Evolutionary conservation across 257 asterid species (phyloP), one percentile per base, ranked within the genome.

Genomic region (Ophiorrhiza pumila): DNA sequence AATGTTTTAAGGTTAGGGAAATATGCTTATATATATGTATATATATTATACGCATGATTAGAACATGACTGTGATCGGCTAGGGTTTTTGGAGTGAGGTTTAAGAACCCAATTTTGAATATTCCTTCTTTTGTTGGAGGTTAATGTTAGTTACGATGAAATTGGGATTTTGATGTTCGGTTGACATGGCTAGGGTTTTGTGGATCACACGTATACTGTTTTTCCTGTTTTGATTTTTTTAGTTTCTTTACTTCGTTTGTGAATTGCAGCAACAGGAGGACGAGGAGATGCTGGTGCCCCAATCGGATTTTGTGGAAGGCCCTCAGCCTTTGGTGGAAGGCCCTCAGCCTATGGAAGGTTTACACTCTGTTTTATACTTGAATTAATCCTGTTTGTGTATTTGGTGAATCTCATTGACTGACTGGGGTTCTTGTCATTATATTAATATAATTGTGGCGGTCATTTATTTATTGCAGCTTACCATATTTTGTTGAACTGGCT

Each of bases 271-370:
- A 68, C 93, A 87, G 75, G 98, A 87, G 78, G 97, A 93, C 52
- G 96, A 93, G 79, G 98, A 91, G 87, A 93, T 89, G 97, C 85
- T 93, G 52, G 97, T 91, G 72, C 98, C 97, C 0, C 96, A 81
- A 79, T 73, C 98, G 53, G 96, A 90, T 72, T 69, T 85, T 46
- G 95, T 86, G 3, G 91, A 91, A 79, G 97, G 95, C 43, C 96
- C 97, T 76, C 97, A 88, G 77, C 93, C 90, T 11, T 63, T 89
- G 64, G 95, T 87, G 14, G 97, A 92, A 87, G 97, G 97, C 23
- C 96, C 98, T 41, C 97, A 81, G 87, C 99, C 98, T 12, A 92
- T 95, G 98, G 99, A 95, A 95, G 98, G 99, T 92, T 61, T 52
- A 64, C 15, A 27, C n/a, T 23, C 20, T 43, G 13, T 49, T 49